Conservation (phyloP, 1,284 basidiomycete species). For the Cryptococcus wingfieldii region DNA sequence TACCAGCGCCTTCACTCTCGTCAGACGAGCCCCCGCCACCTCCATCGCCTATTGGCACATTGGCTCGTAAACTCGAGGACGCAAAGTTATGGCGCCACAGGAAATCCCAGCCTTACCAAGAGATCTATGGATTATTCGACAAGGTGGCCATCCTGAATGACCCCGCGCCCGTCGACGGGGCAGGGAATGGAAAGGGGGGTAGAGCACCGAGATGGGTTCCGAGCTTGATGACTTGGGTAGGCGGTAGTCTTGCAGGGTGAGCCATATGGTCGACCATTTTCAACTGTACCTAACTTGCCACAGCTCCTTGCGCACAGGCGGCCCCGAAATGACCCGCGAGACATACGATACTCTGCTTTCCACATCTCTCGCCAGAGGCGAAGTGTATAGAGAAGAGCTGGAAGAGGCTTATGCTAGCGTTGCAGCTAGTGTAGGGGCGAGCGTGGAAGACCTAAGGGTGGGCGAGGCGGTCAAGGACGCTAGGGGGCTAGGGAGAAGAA, state of each 20-base stretch:
- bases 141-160: conserved; percentile 80
- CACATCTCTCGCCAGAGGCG: conserved; percentile 20
- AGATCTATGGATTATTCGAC: conserved; percentile 63
- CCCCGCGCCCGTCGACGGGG: conserved; percentile 51
- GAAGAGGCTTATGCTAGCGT: conserved; percentile 40
- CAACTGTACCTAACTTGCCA: background rate
- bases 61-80: conserved; percentile 3
- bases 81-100: conserved; percentile 22
- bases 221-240: conserved; percentile 80
- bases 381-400: conserved; percentile 48
- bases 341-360: conserved; percentile 54
- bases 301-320: conserved; percentile 75
- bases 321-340: conserved; percentile 72
- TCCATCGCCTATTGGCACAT: conserved; percentile 14
- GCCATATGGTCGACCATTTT: conserved; percentile 29
- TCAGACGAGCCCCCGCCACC: conserved; percentile 16
- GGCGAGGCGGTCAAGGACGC: conserved; percentile 29
- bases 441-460: conserved; percentile 46
- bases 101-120: conserved; percentile 65
- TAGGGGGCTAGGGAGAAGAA: conserved; percentile 17
- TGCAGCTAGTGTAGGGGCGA: conserved; percentile 27
- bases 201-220: conserved; percentile 80
- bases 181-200: conserved; percentile 59
- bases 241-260: conserved; percentile 83
- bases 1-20: conserved; percentile 48